Conservation (phyloP, 2,329 filamentous ascomycete species). For the Westerdykella aurantiaca region DNA sequence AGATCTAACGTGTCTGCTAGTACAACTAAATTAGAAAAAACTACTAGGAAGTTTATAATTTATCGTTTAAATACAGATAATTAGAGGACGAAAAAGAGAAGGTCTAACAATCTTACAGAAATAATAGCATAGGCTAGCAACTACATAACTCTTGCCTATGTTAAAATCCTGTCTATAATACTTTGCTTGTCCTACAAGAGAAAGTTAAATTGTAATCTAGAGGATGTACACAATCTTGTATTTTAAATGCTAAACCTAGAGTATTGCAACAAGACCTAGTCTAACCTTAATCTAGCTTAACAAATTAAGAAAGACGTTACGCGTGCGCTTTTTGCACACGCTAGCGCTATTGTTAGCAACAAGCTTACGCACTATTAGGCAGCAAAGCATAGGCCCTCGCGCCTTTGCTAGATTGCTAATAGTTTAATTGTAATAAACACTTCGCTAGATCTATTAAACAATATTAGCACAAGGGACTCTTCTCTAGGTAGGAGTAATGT, state of each 20-base stretch:
- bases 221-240: conserved; percentile 96
- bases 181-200: conserved; percentile 96
- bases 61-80: conserved; percentile 39
- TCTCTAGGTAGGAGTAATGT: conserved; percentile 25
- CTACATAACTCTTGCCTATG: conserved; percentile 95
- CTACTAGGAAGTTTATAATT: conserved; percentile 33
- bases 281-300: conserved; percentile 87
- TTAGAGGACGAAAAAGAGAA: conserved; percentile 54
- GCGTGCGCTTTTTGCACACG: conserved; percentile 88
- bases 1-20: conserved; percentile 20
- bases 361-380: conserved; percentile 90
- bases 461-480: conserved; percentile 27
- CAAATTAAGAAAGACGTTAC: conserved; percentile 92
- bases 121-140: conserved; percentile 95
- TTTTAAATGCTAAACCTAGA: conserved; percentile 92
- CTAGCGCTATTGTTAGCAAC: conserved; percentile 93
- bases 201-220: conserved; percentile 87
- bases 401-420: conserved; percentile 75
- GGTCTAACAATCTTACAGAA: conserved; percentile 84
- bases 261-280: conserved; percentile 99
- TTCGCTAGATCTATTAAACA: conserved; percentile 30
- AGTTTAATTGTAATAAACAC: conserved; percentile 58
- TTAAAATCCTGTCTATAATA: conserved; percentile 91
- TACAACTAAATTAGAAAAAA: conserved; percentile 27
- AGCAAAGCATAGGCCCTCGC: conserved; percentile 68